Evolutionary conservation across 1,284 basidiomycete species (phyloP), one percentile per base, ranked within the genome.

Genomic region (Leccinum fuscescens): DNA sequence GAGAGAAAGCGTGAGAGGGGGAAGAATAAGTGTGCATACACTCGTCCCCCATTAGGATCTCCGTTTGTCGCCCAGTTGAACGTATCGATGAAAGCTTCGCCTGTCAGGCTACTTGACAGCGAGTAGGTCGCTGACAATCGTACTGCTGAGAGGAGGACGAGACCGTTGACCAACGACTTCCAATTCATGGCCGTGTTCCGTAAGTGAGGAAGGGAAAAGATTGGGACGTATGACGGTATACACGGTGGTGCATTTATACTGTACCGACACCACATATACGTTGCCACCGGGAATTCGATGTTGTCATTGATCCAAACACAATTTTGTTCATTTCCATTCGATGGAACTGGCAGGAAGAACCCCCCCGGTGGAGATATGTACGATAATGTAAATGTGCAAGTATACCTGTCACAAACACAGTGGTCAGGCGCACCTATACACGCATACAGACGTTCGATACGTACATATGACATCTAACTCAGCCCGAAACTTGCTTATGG

Each of bases 1-100:
- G 9, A n/a, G n/a, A n/a, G 27, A 15, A 20, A 46, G 12, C 20
- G 14, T 5, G 24, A 52, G 27, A 31, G 24, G 15, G 24, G 50
- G 11, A 27, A 11, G 44, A 9, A n/a, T 14, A 17, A 44, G 1
- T 22, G 3, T 1, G 50, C 68, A 50, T 63, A 67, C 66, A 67
- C 66, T 1, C 65, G 65, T 9, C 66, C 66, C 4, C 15, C 48
- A 22, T 70, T 67, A 2, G 62, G 56, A 22, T 67, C 66, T 3
- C 54, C 2, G 2, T 9, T 39, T 1, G 65, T 60, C 39, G 5
- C 22, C 66, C 66, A 67, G n/a, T 31, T 51, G 37, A 67, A 67
- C 1, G 67, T 57, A 4, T 69, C 1, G 53, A 67, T 1, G 39
- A 67, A 67, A 11, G 4, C n/a, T 22, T 70, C 49, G 15, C 68